These are phyloP conservation scores for Syzygium malaccense DNA, from an alignment of 441 rosid species.

Conservation along the genomic window DNA sequence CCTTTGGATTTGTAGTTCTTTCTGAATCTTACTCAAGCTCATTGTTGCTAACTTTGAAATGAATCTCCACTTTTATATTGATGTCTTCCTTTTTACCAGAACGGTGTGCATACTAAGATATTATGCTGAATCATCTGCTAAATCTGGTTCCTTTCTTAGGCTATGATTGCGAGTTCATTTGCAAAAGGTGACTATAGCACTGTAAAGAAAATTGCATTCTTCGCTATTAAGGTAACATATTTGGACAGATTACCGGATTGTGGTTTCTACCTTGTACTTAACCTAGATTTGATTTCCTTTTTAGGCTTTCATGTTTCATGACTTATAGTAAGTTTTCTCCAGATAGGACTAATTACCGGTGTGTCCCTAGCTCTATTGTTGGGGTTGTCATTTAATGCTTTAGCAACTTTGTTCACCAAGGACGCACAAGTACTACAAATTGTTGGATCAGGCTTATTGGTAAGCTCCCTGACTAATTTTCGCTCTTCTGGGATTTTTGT, in stretches of 20 bases:
- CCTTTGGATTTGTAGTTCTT: not conserved
- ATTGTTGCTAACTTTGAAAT: not conserved
- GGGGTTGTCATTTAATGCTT: conserved; percentile 60
- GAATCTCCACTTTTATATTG: not conserved
- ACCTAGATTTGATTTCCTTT: not conserved
- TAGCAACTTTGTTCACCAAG: conserved; percentile 76
- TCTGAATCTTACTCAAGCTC: not conserved
- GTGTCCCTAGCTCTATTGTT: conserved; percentile 59
- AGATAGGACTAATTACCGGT: conserved; percentile 81
- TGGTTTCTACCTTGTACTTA: not conserved
- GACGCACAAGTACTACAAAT: conserved; percentile 69
- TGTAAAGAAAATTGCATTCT: not conserved
- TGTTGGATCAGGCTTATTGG: conserved; percentile 77
- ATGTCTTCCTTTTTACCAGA: not conserved
- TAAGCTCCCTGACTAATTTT: conserved; percentile 7
- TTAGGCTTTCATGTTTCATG: not conserved
- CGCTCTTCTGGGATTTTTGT: not conserved
- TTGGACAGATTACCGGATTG: not conserved
- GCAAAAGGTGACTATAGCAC: not conserved
- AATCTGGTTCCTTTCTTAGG: not conserved
- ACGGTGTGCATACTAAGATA: not conserved
- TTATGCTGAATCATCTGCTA: not conserved
- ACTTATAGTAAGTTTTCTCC: conserved; percentile 7
- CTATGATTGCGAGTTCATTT: not conserved
- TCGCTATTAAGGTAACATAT: not conserved